Evolutionary conservation across 371 early-diverging fungal genomes (phyloP).

Genomic region (Apophysomyces sp.): DNA sequence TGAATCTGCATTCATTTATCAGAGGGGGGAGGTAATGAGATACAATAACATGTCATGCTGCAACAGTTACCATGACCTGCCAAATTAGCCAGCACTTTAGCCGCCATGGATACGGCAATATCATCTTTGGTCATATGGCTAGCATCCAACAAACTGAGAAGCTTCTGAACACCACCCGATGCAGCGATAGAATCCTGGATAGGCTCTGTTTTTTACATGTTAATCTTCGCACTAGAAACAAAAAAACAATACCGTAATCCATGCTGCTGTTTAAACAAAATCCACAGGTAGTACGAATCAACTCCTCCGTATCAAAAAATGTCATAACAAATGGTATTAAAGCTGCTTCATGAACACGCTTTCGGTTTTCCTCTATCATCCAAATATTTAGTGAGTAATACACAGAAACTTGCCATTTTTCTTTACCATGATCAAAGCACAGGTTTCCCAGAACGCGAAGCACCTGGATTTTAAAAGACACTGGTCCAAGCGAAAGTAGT

Average conservation of each 20-base stretch:
- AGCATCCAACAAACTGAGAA: conserved; percentile 37
- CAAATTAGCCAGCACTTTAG: conserved; percentile 33
- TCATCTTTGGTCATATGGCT: conserved; percentile 34
- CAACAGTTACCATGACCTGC: conserved; percentile 25
- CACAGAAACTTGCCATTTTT: neutral
- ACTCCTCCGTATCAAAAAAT: conserved; percentile 29
- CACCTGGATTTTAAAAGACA: conserved; percentile 53
- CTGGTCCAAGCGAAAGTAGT: conserved; percentile 26
- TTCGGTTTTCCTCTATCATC: conserved; percentile 65
- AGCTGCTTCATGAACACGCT: conserved; percentile 54
- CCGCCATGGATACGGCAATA: conserved; percentile 32
- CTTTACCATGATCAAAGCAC: conserved; percentile 76
- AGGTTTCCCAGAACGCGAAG: conserved; percentile 75
- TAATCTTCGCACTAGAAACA: neutral
- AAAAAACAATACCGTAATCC: conserved; percentile 64
- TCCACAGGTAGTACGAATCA: conserved; percentile 63
- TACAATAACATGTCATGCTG: neutral
- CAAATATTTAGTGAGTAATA: neutral
- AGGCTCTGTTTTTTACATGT: conserved; percentile 28
- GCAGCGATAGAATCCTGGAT: conserved; percentile 42
- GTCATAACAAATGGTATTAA: conserved; percentile 44
- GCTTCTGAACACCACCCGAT: conserved; percentile 30
- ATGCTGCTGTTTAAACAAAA: conserved; percentile 75
- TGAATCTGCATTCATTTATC: conserved; percentile 3
- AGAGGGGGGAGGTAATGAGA: neutral